phyloP scores from a whole-genome alignment of 2,329 filamentous ascomycete species.

The Rhynchosporium agropyri region DNA sequence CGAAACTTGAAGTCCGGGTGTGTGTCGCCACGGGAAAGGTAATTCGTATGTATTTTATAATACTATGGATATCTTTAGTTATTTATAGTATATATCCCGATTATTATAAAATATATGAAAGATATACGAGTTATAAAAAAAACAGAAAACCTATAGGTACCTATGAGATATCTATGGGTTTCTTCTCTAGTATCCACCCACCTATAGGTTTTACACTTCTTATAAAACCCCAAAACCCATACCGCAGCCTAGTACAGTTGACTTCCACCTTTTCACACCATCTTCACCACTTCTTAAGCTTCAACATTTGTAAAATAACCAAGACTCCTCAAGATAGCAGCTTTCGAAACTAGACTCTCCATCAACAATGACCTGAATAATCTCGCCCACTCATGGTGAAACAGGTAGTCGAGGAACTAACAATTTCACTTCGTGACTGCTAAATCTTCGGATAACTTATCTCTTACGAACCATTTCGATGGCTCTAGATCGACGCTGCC shows the following conservation, averaged over 20 bases:
- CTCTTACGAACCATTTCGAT: conserved; percentile 49
- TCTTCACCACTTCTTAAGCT: no score
- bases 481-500: conserved; percentile 48
- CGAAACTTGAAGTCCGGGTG: background rate
- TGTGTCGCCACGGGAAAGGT: background rate
- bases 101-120: no score
- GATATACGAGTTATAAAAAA: no score
- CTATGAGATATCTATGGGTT: no score
- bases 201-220: no score
- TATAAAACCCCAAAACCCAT: no score
- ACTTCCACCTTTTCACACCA: background rate
- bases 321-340: background rate
- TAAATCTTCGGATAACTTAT: conserved; percentile 22
- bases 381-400: background rate
- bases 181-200: no score
- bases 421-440: conserved; percentile 22
- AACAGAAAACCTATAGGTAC: no score
- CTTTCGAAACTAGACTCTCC: conserved; percentile 43
- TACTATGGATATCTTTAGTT: no score
- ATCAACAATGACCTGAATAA: conserved; percentile 52
- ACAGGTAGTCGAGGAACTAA: conserved; percentile 35
- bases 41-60: background rate
- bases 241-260: no score
- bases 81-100: no score
- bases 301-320: background rate